Base-by-base conservation (phyloP, 106 monocot genomes). In the Agapanthus africanus region DNA sequence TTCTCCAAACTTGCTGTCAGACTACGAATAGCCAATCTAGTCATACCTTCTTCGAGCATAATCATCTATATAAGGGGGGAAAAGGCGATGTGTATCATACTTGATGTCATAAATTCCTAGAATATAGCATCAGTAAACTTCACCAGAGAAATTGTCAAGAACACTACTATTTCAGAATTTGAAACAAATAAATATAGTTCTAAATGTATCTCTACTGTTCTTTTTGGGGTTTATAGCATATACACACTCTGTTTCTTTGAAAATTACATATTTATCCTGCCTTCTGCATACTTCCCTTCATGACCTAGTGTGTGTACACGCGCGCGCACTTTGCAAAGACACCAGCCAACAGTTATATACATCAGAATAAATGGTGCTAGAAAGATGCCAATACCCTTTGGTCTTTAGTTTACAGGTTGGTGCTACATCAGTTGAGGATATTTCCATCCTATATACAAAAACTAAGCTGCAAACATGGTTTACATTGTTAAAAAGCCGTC, bases 31-130 rank as follows among this genome's bases (percentile, higher is more conserved):
- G 76, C 79, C 67, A 79, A 46, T 66, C 79, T 72, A 59, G 79
- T 76, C 22, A 79, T 73, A 37, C 84, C 79, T 66, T 73, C 79
- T 67, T 84, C 69, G 46, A 84, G 46, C 79, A 84, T 84, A 44
- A 84, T 79, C 38, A 72, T 42, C 79, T n/a, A n/a, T 79, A 49
- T 42, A 56, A 19, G 35, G 15, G 15, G 15, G 56, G 49, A 69
- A 78, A 35, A 59, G 18, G 25, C 27, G 59, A n/a, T 13, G 7
- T n/a, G 28, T 16, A 60, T 67, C 54, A 68, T 42, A 40, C 14
- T 54, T 41, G 62, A 71, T 76, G 34, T 34, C 50, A 54, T 70
- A 26, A 13, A 71, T 22, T 34, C 9, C 36, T 51, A 18, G 31
- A 66, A 39, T 50, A 76, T 23, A 37, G 0, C 15, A 64, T n/a